Base-by-base conservation (phyloP, 371 early-diverging fungal genomes). In the Apophysomyces trapeziformis region DNA sequence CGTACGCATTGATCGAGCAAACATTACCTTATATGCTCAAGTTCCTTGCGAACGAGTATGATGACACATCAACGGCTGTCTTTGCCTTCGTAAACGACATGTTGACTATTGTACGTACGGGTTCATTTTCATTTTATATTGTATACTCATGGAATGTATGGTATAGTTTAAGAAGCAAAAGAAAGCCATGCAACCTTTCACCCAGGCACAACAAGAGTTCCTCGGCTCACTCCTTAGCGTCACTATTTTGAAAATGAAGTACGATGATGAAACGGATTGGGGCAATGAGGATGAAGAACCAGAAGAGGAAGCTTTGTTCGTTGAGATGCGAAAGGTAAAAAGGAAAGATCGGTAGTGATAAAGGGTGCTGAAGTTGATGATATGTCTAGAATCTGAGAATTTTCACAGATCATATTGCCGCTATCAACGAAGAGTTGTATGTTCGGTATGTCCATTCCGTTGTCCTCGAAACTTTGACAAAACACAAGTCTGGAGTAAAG, bases 241-340 rank as follows among this genome's bases (percentile, higher is more conserved):
- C 0, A 73, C 95, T 32, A 87, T 96, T 36, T 71, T 85, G 56
- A 96, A 96, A 82, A 90, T 96, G 87, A 92, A 94, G 79, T 97
- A 94, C 68, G 89, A 94, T 70, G 90, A 91, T 38, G 96, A 90
- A 38, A 83, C 85, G 41, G 92, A 91, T 13, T 91, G 89, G 82
- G 89, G 89, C 47, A 88, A 87, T 39, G 89, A 85, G 35, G 91
- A 89, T 26, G 92, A 91, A 47, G 95, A 89, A 39, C 92, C 79
- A 9, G 85, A 94, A 67, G 91, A 90, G 60, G 95, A 92, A 59
- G 91, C 89, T 0, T 65, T 89, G 57, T 95, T 96, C 68, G 67
- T 74, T 21, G 90, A 92, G 66, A 75, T 94, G 79, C 87, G 96
- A 59, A 90, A 91, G 83, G 92, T 90, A 77, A 47, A 26, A 26